Conservation (phyloP, 176 grass and related monocot species). For the Elaeis guineensis region DNA sequence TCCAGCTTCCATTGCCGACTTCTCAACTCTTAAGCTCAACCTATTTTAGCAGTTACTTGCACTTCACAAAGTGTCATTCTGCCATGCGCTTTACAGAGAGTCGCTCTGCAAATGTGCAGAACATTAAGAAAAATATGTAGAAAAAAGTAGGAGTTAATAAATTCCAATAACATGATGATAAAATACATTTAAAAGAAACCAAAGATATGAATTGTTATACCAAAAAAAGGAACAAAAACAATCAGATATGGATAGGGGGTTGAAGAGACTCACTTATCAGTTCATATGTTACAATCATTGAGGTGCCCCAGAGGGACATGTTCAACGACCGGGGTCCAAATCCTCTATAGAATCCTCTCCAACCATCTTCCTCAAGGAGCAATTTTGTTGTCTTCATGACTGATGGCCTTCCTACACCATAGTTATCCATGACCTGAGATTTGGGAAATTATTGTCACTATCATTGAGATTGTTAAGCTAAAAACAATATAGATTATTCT, state of each 20-base stretch:
- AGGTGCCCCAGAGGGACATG: constrained; percentile 99
- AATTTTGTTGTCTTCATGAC: constrained; percentile 60
- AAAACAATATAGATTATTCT: too few species aligned
- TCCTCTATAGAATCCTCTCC: constrained; percentile 89
- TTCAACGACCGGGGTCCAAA: constrained; percentile 88
- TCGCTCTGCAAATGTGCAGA: constrained; percentile 40
- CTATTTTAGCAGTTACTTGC: too few species aligned
- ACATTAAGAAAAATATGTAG: constrained; percentile 1
- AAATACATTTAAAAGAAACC: constrained; percentile 3
- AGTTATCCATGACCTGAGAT: constrained; percentile 82
- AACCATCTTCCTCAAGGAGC: constrained; percentile 76
- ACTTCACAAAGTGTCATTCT: constrained; percentile 11
- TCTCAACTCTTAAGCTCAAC: too few species aligned
- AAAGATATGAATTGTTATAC: neutral
- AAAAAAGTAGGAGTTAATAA: constrained; percentile 1
- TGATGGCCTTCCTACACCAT: constrained; percentile 62
- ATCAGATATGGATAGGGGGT: neutral
- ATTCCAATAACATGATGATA: neutral
- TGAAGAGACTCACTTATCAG: constrained; percentile 60
- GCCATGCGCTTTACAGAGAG: constrained; percentile 43
- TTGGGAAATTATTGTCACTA: neutral
- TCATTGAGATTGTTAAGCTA: too few species aligned
- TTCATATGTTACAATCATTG: constrained; percentile 98
- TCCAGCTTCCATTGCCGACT: too few species aligned
- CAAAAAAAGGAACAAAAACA: neutral